phyloP scores from a whole-genome alignment of 805 yeast genomes.

The Saturnispora kantuleensis region DNA sequence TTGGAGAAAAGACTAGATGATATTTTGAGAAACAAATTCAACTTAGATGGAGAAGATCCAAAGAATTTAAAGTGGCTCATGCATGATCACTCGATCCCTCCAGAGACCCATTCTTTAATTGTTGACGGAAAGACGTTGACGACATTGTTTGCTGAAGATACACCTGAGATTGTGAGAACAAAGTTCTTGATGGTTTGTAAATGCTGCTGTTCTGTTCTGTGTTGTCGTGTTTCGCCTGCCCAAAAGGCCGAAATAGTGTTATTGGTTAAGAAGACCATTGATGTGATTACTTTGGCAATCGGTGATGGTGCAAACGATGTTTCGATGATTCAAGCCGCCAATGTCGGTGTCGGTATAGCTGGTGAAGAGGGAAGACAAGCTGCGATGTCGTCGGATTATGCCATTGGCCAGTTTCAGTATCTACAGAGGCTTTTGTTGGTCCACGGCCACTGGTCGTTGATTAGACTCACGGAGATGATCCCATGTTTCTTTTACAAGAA shows the following conservation, averaged over 20 bases:
- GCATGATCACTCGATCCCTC: slow-evolving; percentile 56
- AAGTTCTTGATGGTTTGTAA: slow-evolving; percentile 65
- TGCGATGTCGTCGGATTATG: slow-evolving; percentile 79
- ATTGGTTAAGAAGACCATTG: slow-evolving; percentile 51
- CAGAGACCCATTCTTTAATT: slow-evolving; percentile 46
- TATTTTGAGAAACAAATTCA: slow-evolving; percentile 16
- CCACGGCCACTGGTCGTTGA: slow-evolving; percentile 81
- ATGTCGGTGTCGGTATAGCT: slow-evolving; percentile 78
- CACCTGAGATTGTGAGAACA: slow-evolving; percentile 26
- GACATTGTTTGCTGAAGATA: slow-evolving; percentile 14
- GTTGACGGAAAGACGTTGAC: slow-evolving; percentile 62
- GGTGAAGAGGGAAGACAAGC: slow-evolving; percentile 87
- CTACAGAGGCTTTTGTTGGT: slow-evolving; percentile 55
- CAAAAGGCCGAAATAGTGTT: slow-evolving; percentile 71
- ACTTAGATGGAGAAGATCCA: slow-evolving; percentile 10
- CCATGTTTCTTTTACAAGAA: slow-evolving; percentile 74
- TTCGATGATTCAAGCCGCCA: slow-evolving; percentile 81
- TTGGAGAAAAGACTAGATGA: slow-evolving; percentile 8
- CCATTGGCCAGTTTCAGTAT: slow-evolving; percentile 69
- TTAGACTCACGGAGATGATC: slow-evolving; percentile 65
- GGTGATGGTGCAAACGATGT: slow-evolving; percentile 88
- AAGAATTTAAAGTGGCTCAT: slow-evolving; percentile 41
- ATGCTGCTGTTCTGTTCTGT: slow-evolving; percentile 66
- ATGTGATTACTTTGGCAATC: slow-evolving; percentile 70
- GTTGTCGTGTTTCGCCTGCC: slow-evolving; percentile 79